phyloP scores from a whole-genome alignment of 495 filamentous ascomycete genomes.

The Lentithecium fluviatile region DNA sequence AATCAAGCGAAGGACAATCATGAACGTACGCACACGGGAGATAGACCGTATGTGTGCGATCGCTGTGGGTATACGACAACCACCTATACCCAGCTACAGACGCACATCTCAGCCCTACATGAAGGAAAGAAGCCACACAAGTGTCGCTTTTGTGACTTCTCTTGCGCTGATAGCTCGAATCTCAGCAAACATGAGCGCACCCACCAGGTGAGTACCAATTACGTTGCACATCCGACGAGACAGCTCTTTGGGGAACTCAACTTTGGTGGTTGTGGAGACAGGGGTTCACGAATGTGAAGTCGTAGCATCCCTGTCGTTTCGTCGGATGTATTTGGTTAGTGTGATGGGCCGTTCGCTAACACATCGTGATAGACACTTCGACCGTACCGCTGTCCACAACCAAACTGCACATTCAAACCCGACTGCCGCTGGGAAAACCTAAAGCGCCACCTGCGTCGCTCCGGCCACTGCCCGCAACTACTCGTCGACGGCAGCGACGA shows the following conservation, averaged over 20 bases:
- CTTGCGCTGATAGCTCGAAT: slow-evolving; percentile 31
- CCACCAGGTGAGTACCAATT: slow-evolving; percentile 19
- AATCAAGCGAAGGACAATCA: slow-evolving; percentile 38
- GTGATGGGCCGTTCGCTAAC: neutral
- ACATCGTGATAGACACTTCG: slow-evolving; percentile 11
- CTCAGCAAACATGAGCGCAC: slow-evolving; percentile 36
- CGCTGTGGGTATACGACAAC: slow-evolving; percentile 30
- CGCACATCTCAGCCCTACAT: slow-evolving; percentile 32
- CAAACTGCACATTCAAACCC: slow-evolving; percentile 33
- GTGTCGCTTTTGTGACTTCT: slow-evolving; percentile 31
- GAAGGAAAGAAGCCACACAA: slow-evolving; percentile 25
- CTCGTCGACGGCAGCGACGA: slow-evolving; percentile 20
- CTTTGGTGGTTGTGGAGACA: no score
- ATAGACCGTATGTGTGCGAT: slow-evolving; percentile 33
- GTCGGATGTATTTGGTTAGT: no score
- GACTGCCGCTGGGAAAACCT: slow-evolving; percentile 37
- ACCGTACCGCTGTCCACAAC: slow-evolving; percentile 32
- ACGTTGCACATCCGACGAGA: neutral
- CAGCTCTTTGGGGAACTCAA: neutral
- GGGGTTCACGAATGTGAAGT: no score
- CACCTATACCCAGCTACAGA: slow-evolving; percentile 34
- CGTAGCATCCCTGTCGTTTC: no score
- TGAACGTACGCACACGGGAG: slow-evolving; percentile 33
- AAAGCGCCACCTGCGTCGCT: slow-evolving; percentile 33
- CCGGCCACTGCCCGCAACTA: slow-evolving; percentile 29